phyloP scores from a whole-genome alignment of 768 basidiomycete species.

The Gloeostereum incarnatum region DNA sequence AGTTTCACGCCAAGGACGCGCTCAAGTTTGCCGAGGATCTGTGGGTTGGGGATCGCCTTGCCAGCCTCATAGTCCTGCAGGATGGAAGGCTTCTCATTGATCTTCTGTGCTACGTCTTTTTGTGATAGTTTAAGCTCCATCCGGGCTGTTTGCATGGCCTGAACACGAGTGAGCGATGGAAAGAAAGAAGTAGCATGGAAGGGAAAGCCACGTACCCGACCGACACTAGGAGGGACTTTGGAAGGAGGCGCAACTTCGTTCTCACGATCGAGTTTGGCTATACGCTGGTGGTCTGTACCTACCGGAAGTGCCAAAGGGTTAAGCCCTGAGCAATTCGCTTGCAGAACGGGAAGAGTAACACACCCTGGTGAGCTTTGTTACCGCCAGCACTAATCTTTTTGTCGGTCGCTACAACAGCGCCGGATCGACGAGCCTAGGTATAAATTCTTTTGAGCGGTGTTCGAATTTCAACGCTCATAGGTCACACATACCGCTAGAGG shows the following conservation, averaged over 20 bases:
- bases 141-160: slow-evolving; percentile 81
- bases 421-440: slow-evolving; percentile 72
- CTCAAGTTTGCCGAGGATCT: slow-evolving; percentile 86
- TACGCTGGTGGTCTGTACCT: slow-evolving; percentile 91
- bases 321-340: background rate
- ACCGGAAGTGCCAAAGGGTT: background rate
- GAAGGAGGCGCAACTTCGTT: slow-evolving; percentile 92
- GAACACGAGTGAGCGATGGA: slow-evolving; percentile 8
- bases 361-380: slow-evolving; percentile 77
- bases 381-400: slow-evolving; percentile 61
- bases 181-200: slow-evolving; percentile 1
- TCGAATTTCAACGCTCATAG: background rate
- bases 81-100: slow-evolving; percentile 88
- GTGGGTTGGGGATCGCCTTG: slow-evolving; percentile 78
- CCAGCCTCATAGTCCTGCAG: slow-evolving; percentile 87
- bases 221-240: slow-evolving; percentile 65
- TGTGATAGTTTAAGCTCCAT: slow-evolving; percentile 75
- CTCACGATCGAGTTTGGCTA: slow-evolving; percentile 90
- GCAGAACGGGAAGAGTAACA: slow-evolving; percentile 10
- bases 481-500: slow-evolving; percentile 41
- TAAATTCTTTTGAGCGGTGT: slow-evolving; percentile 16
- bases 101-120: slow-evolving; percentile 87
- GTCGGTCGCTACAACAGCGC: slow-evolving; percentile 74
- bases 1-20: slow-evolving; percentile 80
- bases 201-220: slow-evolving; percentile 41